Conservation (phyloP, 148 eudicot genomes). For the Rhododendron vialii region DNA sequence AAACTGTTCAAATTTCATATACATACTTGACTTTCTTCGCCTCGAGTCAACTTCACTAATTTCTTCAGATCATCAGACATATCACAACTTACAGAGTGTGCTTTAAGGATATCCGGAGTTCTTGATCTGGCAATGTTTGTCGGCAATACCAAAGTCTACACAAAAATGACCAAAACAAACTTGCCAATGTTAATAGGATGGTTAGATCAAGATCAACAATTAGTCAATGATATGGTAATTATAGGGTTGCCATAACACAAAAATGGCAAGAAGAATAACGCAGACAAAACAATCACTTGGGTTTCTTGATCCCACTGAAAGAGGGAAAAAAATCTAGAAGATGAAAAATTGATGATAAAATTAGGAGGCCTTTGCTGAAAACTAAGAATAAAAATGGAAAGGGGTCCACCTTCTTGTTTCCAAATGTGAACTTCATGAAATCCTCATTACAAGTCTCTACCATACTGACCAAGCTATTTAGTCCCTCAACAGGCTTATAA, state of each 20-base stretch:
- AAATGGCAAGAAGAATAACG: too few species aligned
- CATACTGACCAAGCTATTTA: conserved; percentile 36
- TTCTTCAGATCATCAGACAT: conserved; percentile 6
- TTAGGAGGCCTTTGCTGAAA: not conserved
- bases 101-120: not conserved
- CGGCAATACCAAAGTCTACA: not conserved
- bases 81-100: not conserved
- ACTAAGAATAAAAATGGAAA: not conserved
- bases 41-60: not conserved
- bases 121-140: not conserved
- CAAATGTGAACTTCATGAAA: conserved; percentile 32
- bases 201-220: not conserved
- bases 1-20: too few species aligned
- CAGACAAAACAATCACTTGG: not conserved
- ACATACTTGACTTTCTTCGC: not conserved
- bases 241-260: not conserved
- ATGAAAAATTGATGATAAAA: not conserved
- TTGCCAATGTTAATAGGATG: not conserved
- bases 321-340: not conserved
- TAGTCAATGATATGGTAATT: not conserved
- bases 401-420: conserved; percentile 23
- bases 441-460: conserved; percentile 35
- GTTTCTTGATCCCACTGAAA: not conserved
- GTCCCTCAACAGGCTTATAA: conserved; percentile 34
- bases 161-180: not conserved